phyloP scores from a whole-genome alignment of 805 yeast species.

The Henningerozyma blattae region DNA sequence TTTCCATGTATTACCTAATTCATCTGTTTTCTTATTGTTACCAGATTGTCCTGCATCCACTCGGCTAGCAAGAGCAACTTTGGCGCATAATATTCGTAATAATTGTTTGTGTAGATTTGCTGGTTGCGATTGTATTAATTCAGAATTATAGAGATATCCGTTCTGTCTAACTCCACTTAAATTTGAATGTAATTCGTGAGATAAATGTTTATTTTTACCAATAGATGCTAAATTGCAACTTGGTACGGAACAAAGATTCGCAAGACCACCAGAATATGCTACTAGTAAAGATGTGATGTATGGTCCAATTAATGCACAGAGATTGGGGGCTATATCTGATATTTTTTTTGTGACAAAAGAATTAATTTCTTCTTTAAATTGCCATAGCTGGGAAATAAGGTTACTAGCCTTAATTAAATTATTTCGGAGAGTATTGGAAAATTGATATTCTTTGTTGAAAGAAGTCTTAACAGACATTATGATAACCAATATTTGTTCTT shows the following conservation, averaged over 20 bases:
- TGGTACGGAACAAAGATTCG: slow-evolving; percentile 55
- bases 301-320: slow-evolving; percentile 61
- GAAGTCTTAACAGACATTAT: slow-evolving; percentile 60
- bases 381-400: slow-evolving; percentile 34
- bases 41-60: slow-evolving; percentile 43
- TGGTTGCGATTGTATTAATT: slow-evolving; percentile 46
- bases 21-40: slow-evolving; percentile 31
- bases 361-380: slow-evolving; percentile 33
- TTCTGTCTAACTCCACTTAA: slow-evolving; percentile 41
- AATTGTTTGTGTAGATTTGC: slow-evolving; percentile 54
- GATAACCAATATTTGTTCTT: slow-evolving; percentile 59
- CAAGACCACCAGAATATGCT: slow-evolving; percentile 56
- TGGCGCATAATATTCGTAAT: slow-evolving; percentile 67
- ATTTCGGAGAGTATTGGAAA: slow-evolving; percentile 25
- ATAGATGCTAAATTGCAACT: slow-evolving; percentile 75
- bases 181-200: slow-evolving; percentile 24
- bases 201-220: slow-evolving; percentile 37
- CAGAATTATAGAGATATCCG: slow-evolving; percentile 57
- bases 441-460: slow-evolving; percentile 17
- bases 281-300: slow-evolving; percentile 62
- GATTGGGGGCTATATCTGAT: slow-evolving; percentile 63
- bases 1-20: slow-evolving; percentile 45
- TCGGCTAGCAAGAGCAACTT: slow-evolving; percentile 71
- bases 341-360: slow-evolving; percentile 45
- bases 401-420: slow-evolving; percentile 29